phyloP scores from a whole-genome alignment of 768 basidiomycete genomes.

The Postia placenta region DNA sequence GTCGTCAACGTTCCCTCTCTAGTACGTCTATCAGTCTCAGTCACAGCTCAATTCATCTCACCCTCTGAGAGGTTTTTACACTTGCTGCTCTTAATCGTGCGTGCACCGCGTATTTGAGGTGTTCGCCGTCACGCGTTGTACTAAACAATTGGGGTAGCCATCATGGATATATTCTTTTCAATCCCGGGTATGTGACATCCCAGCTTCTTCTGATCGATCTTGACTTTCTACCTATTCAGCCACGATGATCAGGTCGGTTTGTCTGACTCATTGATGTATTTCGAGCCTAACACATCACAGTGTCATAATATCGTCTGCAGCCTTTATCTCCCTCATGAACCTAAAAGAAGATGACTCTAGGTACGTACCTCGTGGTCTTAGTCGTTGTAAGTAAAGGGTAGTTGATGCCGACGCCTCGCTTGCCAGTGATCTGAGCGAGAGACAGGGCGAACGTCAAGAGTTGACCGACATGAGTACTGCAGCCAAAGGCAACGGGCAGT shows the following conservation, averaged over 20 bases:
- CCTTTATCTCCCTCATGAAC: neutral
- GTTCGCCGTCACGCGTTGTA: too few relatives aligned
- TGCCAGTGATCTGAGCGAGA: too few relatives aligned
- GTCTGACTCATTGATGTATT: neutral
- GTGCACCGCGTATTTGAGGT: too few relatives aligned
- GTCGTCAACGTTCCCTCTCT: neutral
- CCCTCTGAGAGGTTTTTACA: neutral
- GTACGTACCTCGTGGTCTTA: neutral
- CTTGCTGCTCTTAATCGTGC: neutral
- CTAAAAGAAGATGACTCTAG: neutral
- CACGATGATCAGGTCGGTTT: neutral
- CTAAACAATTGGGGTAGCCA: neutral
- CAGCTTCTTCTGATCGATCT: neutral
- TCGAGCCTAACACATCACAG: neutral
- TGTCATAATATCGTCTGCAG: neutral
- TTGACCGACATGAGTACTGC: neutral
- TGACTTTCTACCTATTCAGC: neutral
- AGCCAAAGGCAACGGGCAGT: neutral
- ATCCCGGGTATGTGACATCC: neutral
- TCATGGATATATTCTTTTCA: neutral
- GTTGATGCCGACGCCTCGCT: neutral
- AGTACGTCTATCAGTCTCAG: neutral
- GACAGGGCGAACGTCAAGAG: neutral
- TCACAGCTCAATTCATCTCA: neutral
- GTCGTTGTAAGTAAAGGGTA: neutral